Conservation (phyloP, 2,329 filamentous ascomycete species). For the Paracorniculantispora psalliotae region DNA sequence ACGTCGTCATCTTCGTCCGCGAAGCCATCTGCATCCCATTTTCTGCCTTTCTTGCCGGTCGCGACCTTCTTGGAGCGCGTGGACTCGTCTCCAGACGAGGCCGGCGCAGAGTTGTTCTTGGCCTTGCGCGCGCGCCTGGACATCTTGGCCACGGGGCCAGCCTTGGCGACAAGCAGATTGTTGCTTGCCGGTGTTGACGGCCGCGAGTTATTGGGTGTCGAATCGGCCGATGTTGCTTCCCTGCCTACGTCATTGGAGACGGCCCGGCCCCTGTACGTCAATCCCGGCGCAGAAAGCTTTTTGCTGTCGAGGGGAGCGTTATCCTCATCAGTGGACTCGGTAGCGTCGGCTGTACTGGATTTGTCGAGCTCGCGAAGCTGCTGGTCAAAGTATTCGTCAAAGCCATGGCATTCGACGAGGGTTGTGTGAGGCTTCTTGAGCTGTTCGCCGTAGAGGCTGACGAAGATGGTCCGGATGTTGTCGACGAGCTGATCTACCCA, state of each 20-base stretch:
- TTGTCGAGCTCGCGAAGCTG: constrained; percentile 78
- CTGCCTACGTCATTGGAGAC: constrained; percentile 29
- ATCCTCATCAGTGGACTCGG: constrained; percentile 21
- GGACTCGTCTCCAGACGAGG: constrained; percentile 80
- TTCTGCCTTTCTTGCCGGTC: constrained; percentile 81
- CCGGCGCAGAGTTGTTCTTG: constrained; percentile 60
- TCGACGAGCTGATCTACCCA: constrained; percentile 98
- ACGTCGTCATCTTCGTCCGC: constrained; percentile 78
- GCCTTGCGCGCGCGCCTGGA: constrained; percentile 73
- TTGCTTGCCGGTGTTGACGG: constrained; percentile 66
- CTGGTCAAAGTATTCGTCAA: constrained; percentile 92
- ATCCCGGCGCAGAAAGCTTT: constrained; percentile 29
- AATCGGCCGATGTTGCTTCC: constrained; percentile 54
- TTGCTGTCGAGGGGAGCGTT: constrained; percentile 14
- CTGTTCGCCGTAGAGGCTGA: constrained; percentile 84
- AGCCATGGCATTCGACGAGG: constrained; percentile 69
- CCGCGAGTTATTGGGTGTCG: constrained; percentile 71
- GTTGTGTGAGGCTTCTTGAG: constrained; percentile 76
- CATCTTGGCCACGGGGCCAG: constrained; percentile 68
- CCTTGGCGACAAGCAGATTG: constrained; percentile 65
- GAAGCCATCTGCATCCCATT: constrained; percentile 86
- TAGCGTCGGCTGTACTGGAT: constrained; percentile 35
- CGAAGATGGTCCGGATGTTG: constrained; percentile 87
- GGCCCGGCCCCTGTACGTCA: constrained; percentile 36
- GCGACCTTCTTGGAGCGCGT: constrained; percentile 47